Conservation (phyloP, 148 eudicot species). For the Fallopia convolvulus region DNA sequence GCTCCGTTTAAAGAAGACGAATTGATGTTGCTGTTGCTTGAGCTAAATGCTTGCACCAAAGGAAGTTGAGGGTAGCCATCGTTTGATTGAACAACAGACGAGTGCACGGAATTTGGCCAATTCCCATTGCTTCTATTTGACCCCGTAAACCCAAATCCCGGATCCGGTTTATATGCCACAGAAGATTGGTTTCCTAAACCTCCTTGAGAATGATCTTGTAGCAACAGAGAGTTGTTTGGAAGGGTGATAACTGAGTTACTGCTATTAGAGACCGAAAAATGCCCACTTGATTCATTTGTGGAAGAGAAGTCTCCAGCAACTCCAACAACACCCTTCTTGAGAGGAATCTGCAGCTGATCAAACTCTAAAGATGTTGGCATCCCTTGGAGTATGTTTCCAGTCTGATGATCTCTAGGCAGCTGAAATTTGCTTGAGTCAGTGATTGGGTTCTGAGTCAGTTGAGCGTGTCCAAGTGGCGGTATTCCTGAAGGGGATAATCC, state of each 20-base stretch:
- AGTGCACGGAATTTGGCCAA: constrained; percentile 33
- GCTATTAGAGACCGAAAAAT: constrained; percentile 10
- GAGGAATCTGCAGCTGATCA: constrained; percentile 33
- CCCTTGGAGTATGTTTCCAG: constrained; percentile 43
- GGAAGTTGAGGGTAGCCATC: constrained; percentile 14
- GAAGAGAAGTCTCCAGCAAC: constrained; percentile 15
- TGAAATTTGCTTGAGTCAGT: constrained; percentile 26
- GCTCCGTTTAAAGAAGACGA: constrained; percentile 10
- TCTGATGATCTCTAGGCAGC: constrained; percentile 30
- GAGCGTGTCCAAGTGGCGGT: constrained; percentile 35
- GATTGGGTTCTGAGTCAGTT: constrained; percentile 24
- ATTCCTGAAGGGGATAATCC: constrained; percentile 39
- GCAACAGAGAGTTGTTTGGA: constrained; percentile 20
- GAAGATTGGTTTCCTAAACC: constrained; percentile 23
- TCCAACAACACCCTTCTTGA: constrained; percentile 13
- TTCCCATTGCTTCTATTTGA: constrained; percentile 23
- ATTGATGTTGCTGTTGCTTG: not conserved
- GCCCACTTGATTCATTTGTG: constrained; percentile 6
- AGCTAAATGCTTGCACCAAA: constrained; percentile 5
- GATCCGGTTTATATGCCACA: constrained; percentile 20
- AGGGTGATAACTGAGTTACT: constrained; percentile 22
- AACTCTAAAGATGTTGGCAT: constrained; percentile 41
- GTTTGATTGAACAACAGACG: constrained; percentile 23
- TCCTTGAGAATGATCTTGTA: constrained; percentile 23
- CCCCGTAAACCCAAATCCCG: constrained; percentile 26